A percentile compares a stretch with the other conserved stretches of the same genome.
These are phyloP conservation scores for Jamesozyma hellenica DNA, from an alignment of 805 yeast species.

Conservation along the genomic window DNA sequence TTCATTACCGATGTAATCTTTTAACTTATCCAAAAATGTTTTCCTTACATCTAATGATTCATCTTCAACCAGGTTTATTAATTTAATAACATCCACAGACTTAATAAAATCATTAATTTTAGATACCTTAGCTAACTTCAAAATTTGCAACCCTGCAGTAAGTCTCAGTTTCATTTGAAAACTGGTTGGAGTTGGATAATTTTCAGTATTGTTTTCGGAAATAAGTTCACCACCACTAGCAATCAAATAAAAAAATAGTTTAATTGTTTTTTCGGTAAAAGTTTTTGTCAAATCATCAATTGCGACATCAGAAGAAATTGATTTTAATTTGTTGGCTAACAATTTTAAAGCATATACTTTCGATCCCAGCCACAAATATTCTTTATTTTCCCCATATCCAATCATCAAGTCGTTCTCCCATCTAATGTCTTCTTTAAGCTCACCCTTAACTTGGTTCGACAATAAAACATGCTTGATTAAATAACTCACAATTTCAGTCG, in stretches of 20 bases:
- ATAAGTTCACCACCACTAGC: conserved; percentile 74
- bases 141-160: conserved; percentile 53
- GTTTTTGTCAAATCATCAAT: conserved; percentile 33
- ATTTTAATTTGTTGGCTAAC: conserved; percentile 49
- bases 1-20: conserved; percentile 41
- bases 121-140: conserved; percentile 54
- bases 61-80: conserved; percentile 59
- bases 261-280: conserved; percentile 54
- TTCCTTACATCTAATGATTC: conserved; percentile 47
- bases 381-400: conserved; percentile 30
- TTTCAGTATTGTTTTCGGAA: conserved; percentile 30
- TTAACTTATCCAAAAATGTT: conserved; percentile 40
- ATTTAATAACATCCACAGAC: conserved; percentile 40
- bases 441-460: conserved; percentile 35
- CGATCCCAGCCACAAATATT: conserved; percentile 32
- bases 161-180: conserved; percentile 55
- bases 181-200: conserved; percentile 51
- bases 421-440: conserved; percentile 20
- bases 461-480: conserved; percentile 55
- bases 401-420: conserved; percentile 43
- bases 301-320: conserved; percentile 25
- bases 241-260: conserved; percentile 54
- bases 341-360: conserved; percentile 46
- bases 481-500: conserved; percentile 48
- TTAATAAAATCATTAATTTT: conserved; percentile 42